Evolutionary conservation across 768 basidiomycete genomes (phyloP).

Genomic region (Pholiota molesta): DNA sequence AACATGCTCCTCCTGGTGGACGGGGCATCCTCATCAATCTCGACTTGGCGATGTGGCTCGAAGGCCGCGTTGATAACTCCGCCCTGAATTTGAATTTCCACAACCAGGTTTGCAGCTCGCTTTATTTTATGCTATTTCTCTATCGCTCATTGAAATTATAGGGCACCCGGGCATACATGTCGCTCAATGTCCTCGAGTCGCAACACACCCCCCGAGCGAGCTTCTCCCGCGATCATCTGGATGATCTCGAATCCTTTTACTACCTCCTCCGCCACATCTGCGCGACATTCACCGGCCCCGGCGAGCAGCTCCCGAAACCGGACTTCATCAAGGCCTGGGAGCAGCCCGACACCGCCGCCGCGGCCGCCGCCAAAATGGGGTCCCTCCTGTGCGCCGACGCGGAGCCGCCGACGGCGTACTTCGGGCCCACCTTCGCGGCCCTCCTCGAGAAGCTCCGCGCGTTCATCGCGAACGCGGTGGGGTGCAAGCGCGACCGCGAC

Average conservation of each 20-base stretch:
- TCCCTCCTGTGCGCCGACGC: background rate
- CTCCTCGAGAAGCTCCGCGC: background rate
- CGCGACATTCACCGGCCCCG: background rate
- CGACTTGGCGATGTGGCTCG: constrained; percentile 16
- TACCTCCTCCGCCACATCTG: constrained; percentile 15
- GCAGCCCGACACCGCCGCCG: background rate
- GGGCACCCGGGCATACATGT: constrained; percentile 18
- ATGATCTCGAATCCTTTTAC: constrained; percentile 19
- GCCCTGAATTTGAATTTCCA: background rate
- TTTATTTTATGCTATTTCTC: background rate
- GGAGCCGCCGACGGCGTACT: background rate
- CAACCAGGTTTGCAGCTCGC: constrained; percentile 7
- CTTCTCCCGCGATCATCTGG: constrained; percentile 15
- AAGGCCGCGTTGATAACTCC: background rate
- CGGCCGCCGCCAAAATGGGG: background rate
- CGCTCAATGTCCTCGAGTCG: constrained; percentile 12
- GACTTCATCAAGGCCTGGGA: background rate
- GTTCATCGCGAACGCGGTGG: background rate
- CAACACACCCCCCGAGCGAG: background rate
- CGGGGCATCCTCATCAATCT: constrained; percentile 17
- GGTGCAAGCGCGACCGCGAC: background rate
- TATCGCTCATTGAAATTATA: background rate
- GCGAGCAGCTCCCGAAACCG: background rate
- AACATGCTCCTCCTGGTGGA: background rate
- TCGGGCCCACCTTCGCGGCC: background rate